Evolutionary conservation across 2,329 filamentous ascomycete genomes (phyloP), one percentile per base, ranked within the genome.

Genomic region (Pezicula rhizophila): DNA sequence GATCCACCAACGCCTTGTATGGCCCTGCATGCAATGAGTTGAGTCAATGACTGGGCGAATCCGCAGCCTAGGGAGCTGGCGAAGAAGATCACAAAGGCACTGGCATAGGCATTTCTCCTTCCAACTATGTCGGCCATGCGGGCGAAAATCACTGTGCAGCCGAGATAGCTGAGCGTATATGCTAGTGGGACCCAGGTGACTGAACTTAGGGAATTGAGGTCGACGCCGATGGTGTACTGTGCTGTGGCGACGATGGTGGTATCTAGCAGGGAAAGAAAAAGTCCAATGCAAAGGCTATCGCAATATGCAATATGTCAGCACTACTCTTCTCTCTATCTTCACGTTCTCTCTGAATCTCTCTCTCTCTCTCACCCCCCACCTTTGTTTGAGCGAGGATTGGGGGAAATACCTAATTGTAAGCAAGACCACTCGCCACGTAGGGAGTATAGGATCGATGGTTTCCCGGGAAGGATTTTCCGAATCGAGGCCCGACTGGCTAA

Each of bases 201-300:
- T 5, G 57, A 57, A 12, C 66, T 61, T 4, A 76, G 56, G 11
- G 69, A 66, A 11, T 69, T 50, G 44, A 82, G 76, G 3, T 82
- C 76, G 20, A 57, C 59, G 1, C 74, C 76, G 42, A 82, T 82
- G n/a, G 68, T 68, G 56, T 76, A 76, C 8, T 83, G 62, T 40
- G 75, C 76, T 11, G 79, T 82, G 1, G 79, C 77, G 1, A 83
- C 75, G 34, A 83, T 81, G 3, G 78, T 78, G 1, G 75, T 73
- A 60, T 82, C 79, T n/a, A 81, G 61, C 56, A 80, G 72, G 25
- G 79, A 76, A 42, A 83, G 69, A 46, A 80, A 78, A 1, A 82
- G 68, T 3, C 78, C 78, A 5, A 75, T 62, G 17, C 68, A 72
- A 12, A 78, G 63, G 8, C 75, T 79, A 15, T 10, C 7, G 26